A percentile compares a stretch with the other conserved stretches of the same genome.
Conservation (phyloP, 2,329 filamentous ascomycete genomes). For the Fusarium armeniacum region DNA sequence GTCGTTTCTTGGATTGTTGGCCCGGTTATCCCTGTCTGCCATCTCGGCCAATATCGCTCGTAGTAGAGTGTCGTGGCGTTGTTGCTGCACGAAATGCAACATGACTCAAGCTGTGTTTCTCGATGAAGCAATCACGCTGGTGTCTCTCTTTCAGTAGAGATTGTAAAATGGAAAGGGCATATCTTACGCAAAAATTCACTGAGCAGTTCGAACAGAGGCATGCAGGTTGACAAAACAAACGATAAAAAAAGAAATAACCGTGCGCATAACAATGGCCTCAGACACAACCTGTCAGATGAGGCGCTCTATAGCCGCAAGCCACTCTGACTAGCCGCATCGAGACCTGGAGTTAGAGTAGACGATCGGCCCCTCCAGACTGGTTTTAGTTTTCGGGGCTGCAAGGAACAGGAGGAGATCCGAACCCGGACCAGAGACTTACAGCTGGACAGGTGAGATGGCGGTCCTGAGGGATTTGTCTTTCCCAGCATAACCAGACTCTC, state of each 20-base stretch:
- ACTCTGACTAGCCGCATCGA: constrained; percentile 29
- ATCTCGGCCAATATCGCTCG: neutral
- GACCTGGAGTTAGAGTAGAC: constrained; percentile 12
- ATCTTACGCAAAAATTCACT: neutral
- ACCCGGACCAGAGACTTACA: neutral
- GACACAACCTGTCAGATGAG: neutral
- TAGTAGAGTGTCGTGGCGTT: neutral
- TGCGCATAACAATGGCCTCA: constrained; percentile 4
- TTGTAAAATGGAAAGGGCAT: too few species aligned
- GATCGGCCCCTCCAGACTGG: neutral
- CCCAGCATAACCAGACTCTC: neutral
- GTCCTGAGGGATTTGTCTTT: neutral
- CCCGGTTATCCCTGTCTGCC: neutral
- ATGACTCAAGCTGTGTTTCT: neutral
- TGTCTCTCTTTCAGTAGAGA: too few species aligned
- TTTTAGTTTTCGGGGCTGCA: neutral
- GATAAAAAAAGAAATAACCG: neutral
- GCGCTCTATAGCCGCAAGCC: constrained; percentile 37
- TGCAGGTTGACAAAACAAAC: constrained; percentile 2
- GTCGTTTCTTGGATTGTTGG: neutral
- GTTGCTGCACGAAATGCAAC: neutral
- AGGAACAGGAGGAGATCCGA: neutral
- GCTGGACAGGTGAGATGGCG: neutral
- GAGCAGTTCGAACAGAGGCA: neutral
- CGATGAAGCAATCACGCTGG: neutral